phyloP scores from a whole-genome alignment of 495 filamentous ascomycete genomes.

The Gamarada debralockiae region DNA sequence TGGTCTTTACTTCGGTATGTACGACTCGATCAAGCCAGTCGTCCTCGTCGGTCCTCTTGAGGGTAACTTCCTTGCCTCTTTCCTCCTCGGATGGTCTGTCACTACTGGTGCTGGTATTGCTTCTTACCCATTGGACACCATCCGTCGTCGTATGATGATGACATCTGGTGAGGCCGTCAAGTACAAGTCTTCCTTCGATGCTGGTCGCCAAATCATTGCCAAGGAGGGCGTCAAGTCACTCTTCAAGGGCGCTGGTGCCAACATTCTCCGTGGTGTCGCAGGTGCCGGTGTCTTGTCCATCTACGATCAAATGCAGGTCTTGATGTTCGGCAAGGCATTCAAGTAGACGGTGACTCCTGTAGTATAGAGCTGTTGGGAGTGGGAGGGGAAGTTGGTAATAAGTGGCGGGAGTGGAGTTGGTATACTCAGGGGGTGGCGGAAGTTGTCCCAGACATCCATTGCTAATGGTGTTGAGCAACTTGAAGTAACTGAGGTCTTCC shows the following conservation, averaged over 20 bases:
- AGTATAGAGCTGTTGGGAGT: conserved; percentile 20
- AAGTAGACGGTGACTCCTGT: conserved; percentile 60
- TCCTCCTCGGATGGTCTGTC: conserved; percentile 97
- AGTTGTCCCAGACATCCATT: conserved; percentile 35
- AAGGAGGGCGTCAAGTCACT: conserved; percentile 95
- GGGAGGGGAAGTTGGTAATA: conserved; percentile 27
- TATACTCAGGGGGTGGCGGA: conserved; percentile 27
- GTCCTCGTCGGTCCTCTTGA: conserved; percentile 86
- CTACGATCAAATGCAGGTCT: conserved; percentile 98
- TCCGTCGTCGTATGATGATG: conserved; percentile 99
- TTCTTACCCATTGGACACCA: conserved; percentile 98
- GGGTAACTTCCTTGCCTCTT: conserved; percentile 98
- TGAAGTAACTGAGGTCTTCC: conserved; percentile 27
- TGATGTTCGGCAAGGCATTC: conserved; percentile 99
- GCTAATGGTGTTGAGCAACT: conserved; percentile 41
- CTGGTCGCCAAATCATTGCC: conserved; percentile 91
- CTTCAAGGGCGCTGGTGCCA: conserved; percentile 99
- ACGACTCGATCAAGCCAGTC: conserved; percentile 99
- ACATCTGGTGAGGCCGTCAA: conserved; percentile 96
- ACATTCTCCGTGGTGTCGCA: conserved; percentile 99
- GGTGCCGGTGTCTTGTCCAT: conserved; percentile 99
- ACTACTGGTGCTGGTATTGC: conserved; percentile 99
- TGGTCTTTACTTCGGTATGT: conserved; percentile 99
- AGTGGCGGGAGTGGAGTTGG: conserved; percentile 30
- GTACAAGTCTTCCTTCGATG: conserved; percentile 94